Percentiles rank a stretch among this genome's conserved stretches.
phyloP scores from a whole-genome alignment of 768 basidiomycete genomes.

The Pulveroboletus ravenelii region DNA sequence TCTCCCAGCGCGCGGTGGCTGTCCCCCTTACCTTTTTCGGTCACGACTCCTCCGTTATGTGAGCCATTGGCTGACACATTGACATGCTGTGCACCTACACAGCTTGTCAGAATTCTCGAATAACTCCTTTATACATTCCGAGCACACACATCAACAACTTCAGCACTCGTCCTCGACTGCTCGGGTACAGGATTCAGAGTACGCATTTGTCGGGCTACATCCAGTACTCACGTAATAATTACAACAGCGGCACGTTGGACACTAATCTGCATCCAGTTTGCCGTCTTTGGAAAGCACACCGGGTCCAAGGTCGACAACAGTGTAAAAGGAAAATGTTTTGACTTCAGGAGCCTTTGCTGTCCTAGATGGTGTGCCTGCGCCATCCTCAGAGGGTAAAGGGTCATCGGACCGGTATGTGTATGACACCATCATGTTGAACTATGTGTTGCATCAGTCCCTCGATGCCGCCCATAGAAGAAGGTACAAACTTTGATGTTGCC shows the following conservation, averaged over 20 bases:
- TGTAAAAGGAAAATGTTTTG: constrained; percentile 89
- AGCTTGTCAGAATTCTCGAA: too few species aligned
- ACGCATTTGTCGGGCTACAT: not conserved
- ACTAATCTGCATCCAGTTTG: constrained; percentile 18
- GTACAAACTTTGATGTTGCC: constrained; percentile 72
- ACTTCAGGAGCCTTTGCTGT: constrained; percentile 59
- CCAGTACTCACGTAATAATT: not conserved
- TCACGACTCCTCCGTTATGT: too few species aligned
- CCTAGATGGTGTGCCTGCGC: constrained; percentile 42
- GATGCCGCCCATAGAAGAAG: not conserved
- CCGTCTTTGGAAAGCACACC: constrained; percentile 63
- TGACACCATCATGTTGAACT: constrained; percentile 94
- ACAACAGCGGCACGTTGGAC: constrained; percentile 2
- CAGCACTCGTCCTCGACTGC: not conserved
- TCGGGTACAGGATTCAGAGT: too few species aligned
- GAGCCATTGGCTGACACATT: too few species aligned
- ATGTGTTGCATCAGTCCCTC: constrained; percentile 6
- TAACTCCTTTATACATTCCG: too few species aligned
- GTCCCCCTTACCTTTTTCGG: too few species aligned
- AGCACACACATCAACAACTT: too few species aligned
- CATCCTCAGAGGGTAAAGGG: constrained; percentile 59
- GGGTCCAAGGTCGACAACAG: constrained; percentile 72
- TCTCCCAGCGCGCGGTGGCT: too few species aligned
- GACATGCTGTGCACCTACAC: too few species aligned
- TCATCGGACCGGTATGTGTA: constrained; percentile 95